Evolutionary conservation across 441 rosid species (phyloP).

Genomic region (Bocquillonia castaneifolia): DNA sequence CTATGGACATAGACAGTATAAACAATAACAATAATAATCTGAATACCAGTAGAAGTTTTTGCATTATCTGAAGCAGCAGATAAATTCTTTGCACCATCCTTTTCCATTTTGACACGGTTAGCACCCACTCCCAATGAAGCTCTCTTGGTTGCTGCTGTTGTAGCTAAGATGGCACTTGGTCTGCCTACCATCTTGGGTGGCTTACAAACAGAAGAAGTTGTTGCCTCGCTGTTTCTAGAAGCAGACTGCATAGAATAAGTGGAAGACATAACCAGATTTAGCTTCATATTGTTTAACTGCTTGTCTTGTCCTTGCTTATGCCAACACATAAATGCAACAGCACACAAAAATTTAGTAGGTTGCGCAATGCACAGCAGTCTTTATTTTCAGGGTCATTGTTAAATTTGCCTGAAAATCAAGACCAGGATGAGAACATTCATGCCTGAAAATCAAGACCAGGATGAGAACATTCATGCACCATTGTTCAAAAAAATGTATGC

Average conservation of each 20-base stretch:
- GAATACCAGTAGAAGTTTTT: conserved; percentile 41
- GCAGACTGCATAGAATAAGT: conserved; percentile 34
- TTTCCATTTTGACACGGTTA: conserved; percentile 52
- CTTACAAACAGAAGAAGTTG: conserved; percentile 43
- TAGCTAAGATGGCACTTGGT: conserved; percentile 31
- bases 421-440: too few relatives aligned
- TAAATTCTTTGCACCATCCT: conserved; percentile 34
- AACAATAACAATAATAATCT: too few relatives aligned
- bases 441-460: not conserved
- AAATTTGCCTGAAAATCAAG: conserved; percentile 8
- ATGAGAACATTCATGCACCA: not conserved
- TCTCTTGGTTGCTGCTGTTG: conserved; percentile 48
- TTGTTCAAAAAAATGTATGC: not conserved
- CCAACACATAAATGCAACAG: not conserved
- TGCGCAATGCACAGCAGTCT: too few relatives aligned
- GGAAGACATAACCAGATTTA: conserved; percentile 6
- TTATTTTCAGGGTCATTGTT: not conserved
- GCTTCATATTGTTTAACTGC: not conserved
- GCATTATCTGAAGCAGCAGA: conserved; percentile 28
- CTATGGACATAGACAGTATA: conserved; percentile 8
- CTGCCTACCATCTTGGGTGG: conserved; percentile 44
- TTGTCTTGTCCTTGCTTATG: not conserved
- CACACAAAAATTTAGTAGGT: not conserved
- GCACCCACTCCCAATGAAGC: conserved; percentile 48
- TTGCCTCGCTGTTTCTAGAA: conserved; percentile 34